Base-by-base conservation (phyloP, 371 early-diverging fungal genomes). In the Mortierella sp. region DNA sequence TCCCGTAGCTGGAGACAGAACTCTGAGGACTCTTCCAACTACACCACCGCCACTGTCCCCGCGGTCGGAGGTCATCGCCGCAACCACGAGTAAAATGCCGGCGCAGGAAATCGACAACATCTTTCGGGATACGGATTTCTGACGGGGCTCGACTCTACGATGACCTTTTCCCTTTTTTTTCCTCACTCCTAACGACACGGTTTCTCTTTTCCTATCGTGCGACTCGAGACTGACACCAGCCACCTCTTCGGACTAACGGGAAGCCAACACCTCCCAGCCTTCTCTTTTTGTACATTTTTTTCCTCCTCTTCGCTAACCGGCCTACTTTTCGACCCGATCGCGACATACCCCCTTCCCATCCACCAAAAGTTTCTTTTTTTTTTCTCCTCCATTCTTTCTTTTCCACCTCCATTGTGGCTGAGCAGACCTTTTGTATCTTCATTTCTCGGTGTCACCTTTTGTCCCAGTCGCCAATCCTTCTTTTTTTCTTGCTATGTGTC, bases 21-120 rank as follows among this genome's bases (percentile, higher is more conserved):
- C 29, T 12, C 76, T 32, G 75, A 43, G 14, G 85, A 85, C 1
- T 11, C 68, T 68, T 68, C 70, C 27, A 85, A 85, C 72, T 85
- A 76, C 74, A 68, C 74, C 41, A 85, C 85, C 32, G 55, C 79
- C 27, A 74, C 85, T 1, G 77, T 76, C n/a, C 72, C 76, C 27
- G 60, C 82, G 49, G 70, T 78, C 3, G 85, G 85, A 71, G 85
- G 85, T 38, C 82, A 79, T 51, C 79, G 79, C 63, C 85, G 85
- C 71, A 81, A 85, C 75, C 85, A 85, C 29, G 81, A 75, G 65
- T 81, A 73, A 76, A 63, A 16, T 63, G 21, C 16, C 21, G n/a
- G 46, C 38, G 41, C 35, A 71, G 51, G 12, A 43, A 48, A 72
- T 72, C 51, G 35, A 29, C 55, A 38, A 24, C 21, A 35, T 35